Evolutionary conservation across 2,329 filamentous ascomycete species (phyloP).

Genomic region (Tolypocladium endophyticum): DNA sequence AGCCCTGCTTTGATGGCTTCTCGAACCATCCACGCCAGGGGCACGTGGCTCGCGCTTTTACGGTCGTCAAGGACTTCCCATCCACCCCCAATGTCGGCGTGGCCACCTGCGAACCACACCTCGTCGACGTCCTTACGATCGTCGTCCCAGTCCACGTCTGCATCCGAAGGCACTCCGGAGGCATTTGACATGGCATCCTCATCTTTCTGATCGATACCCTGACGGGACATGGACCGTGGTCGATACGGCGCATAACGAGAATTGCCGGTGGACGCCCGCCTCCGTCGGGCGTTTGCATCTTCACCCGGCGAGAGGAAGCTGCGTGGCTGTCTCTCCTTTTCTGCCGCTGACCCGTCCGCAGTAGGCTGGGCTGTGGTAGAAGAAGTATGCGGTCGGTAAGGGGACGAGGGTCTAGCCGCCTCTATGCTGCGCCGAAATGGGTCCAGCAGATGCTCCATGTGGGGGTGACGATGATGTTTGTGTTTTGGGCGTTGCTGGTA

Average conservation of each 20-base stretch:
- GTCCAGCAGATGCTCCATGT: constrained; percentile 7
- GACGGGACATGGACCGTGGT: constrained; percentile 25
- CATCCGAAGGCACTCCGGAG: constrained; percentile 16
- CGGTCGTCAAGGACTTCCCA: constrained; percentile 49
- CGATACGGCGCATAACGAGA: constrained; percentile 30
- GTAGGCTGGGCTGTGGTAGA: not conserved
- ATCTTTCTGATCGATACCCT: constrained; percentile 12
- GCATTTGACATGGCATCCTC: constrained; percentile 17
- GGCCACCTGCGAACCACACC: constrained; percentile 70
- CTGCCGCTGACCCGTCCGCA: not conserved
- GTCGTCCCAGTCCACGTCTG: constrained; percentile 30
- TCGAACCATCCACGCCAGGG: constrained; percentile 60
- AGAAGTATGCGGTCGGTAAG: not conserved
- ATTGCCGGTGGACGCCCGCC: constrained; percentile 1
- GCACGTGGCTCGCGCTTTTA: constrained; percentile 58
- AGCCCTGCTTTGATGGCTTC: constrained; percentile 54
- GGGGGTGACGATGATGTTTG: constrained; percentile 13
- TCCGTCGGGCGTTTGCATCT: not conserved
- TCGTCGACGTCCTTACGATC: constrained; percentile 66
- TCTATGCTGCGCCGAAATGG: constrained; percentile 9
- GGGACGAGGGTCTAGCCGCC: not conserved
- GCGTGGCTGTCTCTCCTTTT: not conserved
- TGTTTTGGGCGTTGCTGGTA: constrained; percentile 31
- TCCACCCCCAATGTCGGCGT: constrained; percentile 70
- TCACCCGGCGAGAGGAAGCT: constrained; percentile 7